These are phyloP conservation scores for Aspergillus pseudoviridinutans DNA, from an alignment of 2,329 filamentous ascomycete species.

Conservation along the genomic window DNA sequence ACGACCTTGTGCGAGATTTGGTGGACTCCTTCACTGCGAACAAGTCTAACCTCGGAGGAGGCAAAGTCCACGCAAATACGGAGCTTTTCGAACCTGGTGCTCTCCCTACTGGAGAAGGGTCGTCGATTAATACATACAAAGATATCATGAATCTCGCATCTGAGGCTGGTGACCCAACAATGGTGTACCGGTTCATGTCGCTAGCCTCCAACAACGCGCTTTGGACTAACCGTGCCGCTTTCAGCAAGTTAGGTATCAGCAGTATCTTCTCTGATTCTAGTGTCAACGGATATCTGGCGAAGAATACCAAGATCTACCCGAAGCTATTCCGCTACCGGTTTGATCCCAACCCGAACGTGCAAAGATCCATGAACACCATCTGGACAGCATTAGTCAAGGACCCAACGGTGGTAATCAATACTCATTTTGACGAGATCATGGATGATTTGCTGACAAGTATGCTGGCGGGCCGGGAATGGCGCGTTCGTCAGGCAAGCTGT, in stretches of 20 bases:
- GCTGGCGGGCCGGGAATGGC: conserved; percentile 79
- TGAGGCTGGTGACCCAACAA: conserved; percentile 88
- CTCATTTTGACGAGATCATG: conserved; percentile 85
- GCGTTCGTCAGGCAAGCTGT: conserved; percentile 87
- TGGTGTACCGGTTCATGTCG: conserved; percentile 99
- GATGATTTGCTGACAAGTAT: conserved; percentile 81
- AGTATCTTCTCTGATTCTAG: conserved; percentile 84
- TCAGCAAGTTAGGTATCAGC: conserved; percentile 88
- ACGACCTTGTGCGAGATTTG: conserved; percentile 79
- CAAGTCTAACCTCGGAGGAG: conserved; percentile 57
- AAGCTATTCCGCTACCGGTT: conserved; percentile 94
- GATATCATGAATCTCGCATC: conserved; percentile 95
- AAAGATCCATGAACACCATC: conserved; percentile 94
- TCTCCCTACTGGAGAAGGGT: conserved; percentile 83
- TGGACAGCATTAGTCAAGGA: conserved; percentile 97
- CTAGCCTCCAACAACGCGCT: conserved; percentile 92
- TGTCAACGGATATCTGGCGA: conserved; percentile 60
- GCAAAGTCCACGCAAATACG: conserved; percentile 83
- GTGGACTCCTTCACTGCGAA: conserved; percentile 80
- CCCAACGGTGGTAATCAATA: conserved; percentile 68
- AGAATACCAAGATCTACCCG: conserved; percentile 91
- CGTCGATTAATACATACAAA: conserved; percentile 90
- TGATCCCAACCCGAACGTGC: conserved; percentile 89
- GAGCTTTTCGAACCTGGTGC: conserved; percentile 91
- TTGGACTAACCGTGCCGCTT: conserved; percentile 95